These are phyloP conservation scores for Rhodosporidiobolus odoratus DNA, from an alignment of 768 basidiomycete genomes.

Conservation along the genomic window DNA sequence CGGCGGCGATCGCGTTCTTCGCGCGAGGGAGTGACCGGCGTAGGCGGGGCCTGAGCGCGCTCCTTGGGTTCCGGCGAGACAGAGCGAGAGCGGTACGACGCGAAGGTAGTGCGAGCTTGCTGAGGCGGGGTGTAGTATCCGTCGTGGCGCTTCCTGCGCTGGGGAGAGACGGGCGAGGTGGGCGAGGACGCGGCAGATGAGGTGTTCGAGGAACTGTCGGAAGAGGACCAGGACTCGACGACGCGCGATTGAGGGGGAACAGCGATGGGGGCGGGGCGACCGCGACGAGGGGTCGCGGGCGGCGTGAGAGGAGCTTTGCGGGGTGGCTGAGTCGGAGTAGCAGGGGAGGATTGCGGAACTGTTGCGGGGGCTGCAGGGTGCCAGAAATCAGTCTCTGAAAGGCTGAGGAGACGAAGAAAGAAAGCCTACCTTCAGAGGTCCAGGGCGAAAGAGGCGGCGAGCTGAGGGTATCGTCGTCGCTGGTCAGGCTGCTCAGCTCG, in stretches of 20 bases:
- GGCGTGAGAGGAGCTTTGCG: constrained; percentile 31
- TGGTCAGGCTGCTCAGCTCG: neutral
- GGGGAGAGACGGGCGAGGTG: constrained; percentile 3
- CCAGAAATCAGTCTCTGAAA: neutral
- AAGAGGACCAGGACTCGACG: constrained; percentile 11
- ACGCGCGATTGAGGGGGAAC: neutral
- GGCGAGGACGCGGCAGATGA: neutral
- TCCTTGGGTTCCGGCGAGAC: neutral
- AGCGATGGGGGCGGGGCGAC: constrained; percentile 3
- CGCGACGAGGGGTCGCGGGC: constrained; percentile 28
- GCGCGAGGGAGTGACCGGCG: constrained; percentile 26
- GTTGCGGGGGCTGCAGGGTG: constrained; percentile 1
- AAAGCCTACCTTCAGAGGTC: constrained; percentile 8
- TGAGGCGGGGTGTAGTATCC: constrained; percentile 22
- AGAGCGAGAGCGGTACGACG: neutral
- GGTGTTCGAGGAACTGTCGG: neutral
- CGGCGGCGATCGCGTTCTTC: neutral
- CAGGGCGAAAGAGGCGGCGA: constrained; percentile 9
- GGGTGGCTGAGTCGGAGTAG: constrained; percentile 15
- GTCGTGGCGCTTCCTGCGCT: neutral
- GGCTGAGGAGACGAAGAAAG: neutral
- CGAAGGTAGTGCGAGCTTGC: constrained; percentile 7
- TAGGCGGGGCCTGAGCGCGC: constrained; percentile 16
- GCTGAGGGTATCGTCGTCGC: constrained; percentile 18
- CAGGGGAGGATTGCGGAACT: neutral